These are phyloP conservation scores for Zychaea mexicana DNA, from an alignment of 371 early-diverging fungal genomes.

Conservation along the genomic window DNA sequence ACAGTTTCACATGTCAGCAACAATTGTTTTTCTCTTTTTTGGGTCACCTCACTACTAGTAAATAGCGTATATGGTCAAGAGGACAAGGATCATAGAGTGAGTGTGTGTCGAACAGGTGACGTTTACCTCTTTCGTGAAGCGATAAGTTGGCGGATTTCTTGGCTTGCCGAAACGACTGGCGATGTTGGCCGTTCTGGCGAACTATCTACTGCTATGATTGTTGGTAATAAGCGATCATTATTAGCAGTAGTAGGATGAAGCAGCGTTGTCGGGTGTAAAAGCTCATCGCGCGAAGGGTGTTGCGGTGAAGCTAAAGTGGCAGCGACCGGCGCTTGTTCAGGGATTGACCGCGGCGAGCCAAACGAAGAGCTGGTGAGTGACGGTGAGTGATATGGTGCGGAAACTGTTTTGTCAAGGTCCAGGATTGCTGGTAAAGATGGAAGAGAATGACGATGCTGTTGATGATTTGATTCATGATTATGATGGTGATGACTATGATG, in stretches of 20 bases:
- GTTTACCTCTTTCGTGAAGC: conserved; percentile 1
- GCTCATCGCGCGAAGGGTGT: not conserved
- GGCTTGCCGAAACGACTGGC: not conserved
- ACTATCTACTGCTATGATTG: not conserved
- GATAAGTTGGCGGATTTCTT: not conserved
- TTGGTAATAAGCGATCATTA: conserved; percentile 1
- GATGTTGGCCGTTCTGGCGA: not conserved
- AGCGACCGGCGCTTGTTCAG: conserved; percentile 3
- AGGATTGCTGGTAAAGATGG: conserved; percentile 5
- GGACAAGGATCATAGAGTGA: too few relatives aligned
- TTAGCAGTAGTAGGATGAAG: not conserved
- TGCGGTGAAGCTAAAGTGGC: not conserved
- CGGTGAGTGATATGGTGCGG: not conserved
- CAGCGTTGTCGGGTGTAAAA: not conserved
- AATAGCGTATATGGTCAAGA: not conserved
- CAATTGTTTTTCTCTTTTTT: not conserved
- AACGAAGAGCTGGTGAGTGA: conserved; percentile 6
- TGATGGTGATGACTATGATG: not conserved
- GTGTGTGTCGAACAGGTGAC: not conserved
- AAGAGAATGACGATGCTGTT: conserved; percentile 7
- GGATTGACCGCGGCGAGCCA: conserved; percentile 6
- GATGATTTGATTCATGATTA: not conserved
- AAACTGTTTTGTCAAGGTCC: conserved; percentile 2
- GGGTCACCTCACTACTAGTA: not conserved
- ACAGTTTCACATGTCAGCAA: not conserved